Evolutionary conservation across 2,329 filamentous ascomycete species (phyloP).

Genomic region (Amphichorda felina): DNA sequence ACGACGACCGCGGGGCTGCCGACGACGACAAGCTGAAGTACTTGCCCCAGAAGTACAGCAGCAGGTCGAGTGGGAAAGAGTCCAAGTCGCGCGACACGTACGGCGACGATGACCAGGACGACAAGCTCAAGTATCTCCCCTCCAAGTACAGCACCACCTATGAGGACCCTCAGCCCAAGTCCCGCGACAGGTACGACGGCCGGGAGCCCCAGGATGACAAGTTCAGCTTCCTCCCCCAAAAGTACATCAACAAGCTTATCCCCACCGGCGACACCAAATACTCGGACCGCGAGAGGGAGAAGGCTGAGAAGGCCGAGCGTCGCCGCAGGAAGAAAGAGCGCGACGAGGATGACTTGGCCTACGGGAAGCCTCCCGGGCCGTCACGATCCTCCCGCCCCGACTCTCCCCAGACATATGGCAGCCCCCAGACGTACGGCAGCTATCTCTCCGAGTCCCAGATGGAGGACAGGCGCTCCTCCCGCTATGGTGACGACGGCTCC

Average conservation of each 20-base stretch:
- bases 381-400: constrained; percentile 9
- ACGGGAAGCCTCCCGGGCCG: constrained; percentile 24
- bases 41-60: constrained; percentile 28
- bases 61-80: constrained; percentile 12
- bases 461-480: constrained; percentile 10
- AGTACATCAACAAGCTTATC: constrained; percentile 26
- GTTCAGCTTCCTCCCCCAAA: constrained; percentile 24
- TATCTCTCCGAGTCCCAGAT: constrained; percentile 10
- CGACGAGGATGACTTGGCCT: constrained; percentile 36
- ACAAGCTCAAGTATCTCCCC: constrained; percentile 23
- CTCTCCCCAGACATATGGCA: constrained; percentile 1
- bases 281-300: constrained; percentile 5
- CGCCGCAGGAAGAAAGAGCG: constrained; percentile 9
- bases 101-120: constrained; percentile 17
- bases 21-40: constrained; percentile 19
- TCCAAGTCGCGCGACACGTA: constrained; percentile 6
- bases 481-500: constrained; percentile 9
- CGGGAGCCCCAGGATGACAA: constrained; percentile 9
- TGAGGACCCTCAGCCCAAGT: constrained; percentile 4
- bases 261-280: constrained; percentile 5
- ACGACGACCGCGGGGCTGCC: constrained; percentile 11
- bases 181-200: constrained; percentile 1
- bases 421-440: constrained; percentile 13
- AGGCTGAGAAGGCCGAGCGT: constrained; percentile 12
- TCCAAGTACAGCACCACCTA: constrained; percentile 23